Evolutionary conservation across 495 filamentous ascomycete genomes (phyloP), one percentile per base, ranked within the genome.

Genomic region (Tuber brumale): DNA sequence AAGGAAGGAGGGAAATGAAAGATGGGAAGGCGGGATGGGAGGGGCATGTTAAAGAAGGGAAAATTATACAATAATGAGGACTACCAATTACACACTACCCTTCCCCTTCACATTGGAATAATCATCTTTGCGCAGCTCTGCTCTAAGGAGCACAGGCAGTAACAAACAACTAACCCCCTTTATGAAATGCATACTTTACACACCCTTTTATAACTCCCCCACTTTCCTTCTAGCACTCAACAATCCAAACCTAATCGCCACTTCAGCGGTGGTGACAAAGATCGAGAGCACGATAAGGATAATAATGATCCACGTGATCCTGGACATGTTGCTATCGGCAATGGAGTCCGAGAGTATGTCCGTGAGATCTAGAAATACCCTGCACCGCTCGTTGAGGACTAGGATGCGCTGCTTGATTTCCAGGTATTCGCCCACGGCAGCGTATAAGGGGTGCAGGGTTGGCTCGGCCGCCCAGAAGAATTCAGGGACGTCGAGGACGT

Each of bases 381-480:
- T 89, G 81, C 96, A 99, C 70, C 96, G 92, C 84, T 97, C 95
- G 83, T 99, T 99, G 51, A 99, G 89, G 9, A 97, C 94, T 82
- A 95, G 91, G 77, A 97, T 95, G 39, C 95, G 93, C 0, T 91
- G 92, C 80, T 95, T 93, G 85, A 99, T 98, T 82, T 99, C 95
- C 70, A 99, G 90, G 83, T 99, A 99, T 82, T 98, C 96, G 79
- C 95, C 92, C 43, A 98, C 94, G 71, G 95, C 95, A 74, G 89
- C 89, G 84, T 99, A 99, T 66, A 99, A 90, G 0, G 95, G 95
- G 82, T 97, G 93, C 0, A 99, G 88, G 3, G 93, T 97, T 48
- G 95, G 95, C 82, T 99, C 95, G 44, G 91, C 91, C 81, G 97
- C 94, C 95, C 95, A 99, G 88, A 99, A 98, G 87, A 99, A 98